phyloP scores from a whole-genome alignment of 2,329 filamentous ascomycete genomes.

The Nigrospora oryzae region DNA sequence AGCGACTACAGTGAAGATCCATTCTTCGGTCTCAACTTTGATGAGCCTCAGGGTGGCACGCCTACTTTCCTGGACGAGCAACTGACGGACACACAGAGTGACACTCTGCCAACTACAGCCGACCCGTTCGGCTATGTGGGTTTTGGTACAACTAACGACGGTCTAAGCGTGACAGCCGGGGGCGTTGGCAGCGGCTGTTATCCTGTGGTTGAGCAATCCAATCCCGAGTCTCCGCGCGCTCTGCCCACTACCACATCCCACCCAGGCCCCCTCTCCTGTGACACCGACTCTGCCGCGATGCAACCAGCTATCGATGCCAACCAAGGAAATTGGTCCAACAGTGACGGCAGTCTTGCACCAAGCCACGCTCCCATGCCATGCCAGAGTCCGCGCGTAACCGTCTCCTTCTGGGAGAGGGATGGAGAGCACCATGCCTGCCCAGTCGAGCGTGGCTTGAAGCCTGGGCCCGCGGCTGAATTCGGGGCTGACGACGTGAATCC shows the following conservation, averaged over 20 bases:
- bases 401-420: constrained; percentile 46
- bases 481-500: too few relatives aligned
- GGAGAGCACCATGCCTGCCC: constrained; percentile 23
- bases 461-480: constrained; percentile 18
- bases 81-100: constrained; percentile 3
- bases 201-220: too few relatives aligned
- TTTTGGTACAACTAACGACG: too few relatives aligned
- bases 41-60: constrained; percentile 27
- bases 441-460: constrained; percentile 28
- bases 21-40: constrained; percentile 42
- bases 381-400: constrained; percentile 46
- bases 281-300: too few relatives aligned
- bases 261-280: too few relatives aligned
- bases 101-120: neutral
- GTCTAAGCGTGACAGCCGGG: too few relatives aligned
- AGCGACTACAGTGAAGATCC: constrained; percentile 44
- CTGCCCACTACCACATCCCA: too few relatives aligned
- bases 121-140: neutral
- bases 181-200: too few relatives aligned
- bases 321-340: constrained; percentile 40
- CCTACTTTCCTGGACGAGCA: constrained; percentile 36
- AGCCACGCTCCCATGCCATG: constrained; percentile 30
- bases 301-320: constrained; percentile 25
- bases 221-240: too few relatives aligned
- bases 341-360: constrained; percentile 37